phyloP scores from a whole-genome alignment of 768 basidiomycete genomes.

The Obba rivulosa region DNA sequence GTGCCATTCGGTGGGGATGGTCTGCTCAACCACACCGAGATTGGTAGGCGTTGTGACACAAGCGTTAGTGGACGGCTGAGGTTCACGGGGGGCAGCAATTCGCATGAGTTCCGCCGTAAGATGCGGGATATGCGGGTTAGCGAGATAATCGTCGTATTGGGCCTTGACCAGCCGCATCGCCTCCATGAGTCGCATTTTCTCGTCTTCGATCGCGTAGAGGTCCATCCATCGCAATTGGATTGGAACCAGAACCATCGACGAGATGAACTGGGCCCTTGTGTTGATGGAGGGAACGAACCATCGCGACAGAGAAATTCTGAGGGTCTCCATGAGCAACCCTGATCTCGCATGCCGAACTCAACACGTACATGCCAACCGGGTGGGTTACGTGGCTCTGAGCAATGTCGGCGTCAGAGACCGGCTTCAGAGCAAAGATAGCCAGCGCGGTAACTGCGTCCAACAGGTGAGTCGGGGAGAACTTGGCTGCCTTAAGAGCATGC shows the following conservation, averaged over 20 bases:
- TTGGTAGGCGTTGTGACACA: too few relatives aligned
- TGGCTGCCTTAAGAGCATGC: not conserved
- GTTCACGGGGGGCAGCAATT: not conserved
- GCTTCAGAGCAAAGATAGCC: not conserved
- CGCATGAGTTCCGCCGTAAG: not conserved
- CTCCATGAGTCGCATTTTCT: not conserved
- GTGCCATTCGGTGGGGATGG: too few relatives aligned
- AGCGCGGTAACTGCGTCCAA: not conserved
- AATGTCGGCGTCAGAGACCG: not conserved
- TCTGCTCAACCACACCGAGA: too few relatives aligned
- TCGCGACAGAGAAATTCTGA: not conserved
- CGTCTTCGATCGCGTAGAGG: not conserved
- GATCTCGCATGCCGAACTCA: not conserved
- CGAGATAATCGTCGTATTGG: not conserved
- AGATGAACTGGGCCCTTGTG: not conserved
- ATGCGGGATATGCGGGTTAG: not conserved
- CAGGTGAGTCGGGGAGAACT: not conserved
- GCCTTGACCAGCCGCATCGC: not conserved
- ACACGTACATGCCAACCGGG: not conserved
- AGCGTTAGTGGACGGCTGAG: too few relatives aligned
- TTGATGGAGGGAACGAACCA: not conserved
- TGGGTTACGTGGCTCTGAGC: not conserved
- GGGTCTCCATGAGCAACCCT: too few relatives aligned
- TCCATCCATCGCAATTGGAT: not conserved
- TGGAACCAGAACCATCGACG: not conserved